Conservation (phyloP, 2,329 filamentous ascomycete genomes). For the Alternaria gansuensis region DNA sequence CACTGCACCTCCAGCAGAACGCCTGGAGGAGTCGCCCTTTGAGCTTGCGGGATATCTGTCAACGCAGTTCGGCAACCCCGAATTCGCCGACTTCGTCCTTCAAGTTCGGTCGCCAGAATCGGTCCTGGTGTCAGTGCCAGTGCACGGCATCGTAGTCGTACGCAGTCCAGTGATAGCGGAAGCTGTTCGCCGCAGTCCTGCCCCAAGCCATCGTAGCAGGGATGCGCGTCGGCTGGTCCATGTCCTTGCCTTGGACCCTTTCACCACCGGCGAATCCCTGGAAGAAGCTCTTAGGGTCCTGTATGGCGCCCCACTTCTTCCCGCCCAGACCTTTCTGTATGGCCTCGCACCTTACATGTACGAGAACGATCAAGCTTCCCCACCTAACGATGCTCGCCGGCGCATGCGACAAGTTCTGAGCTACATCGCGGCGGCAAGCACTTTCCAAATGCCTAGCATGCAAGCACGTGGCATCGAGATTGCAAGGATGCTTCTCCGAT, state of each 20-base stretch:
- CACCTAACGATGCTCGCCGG: slow-evolving; percentile 43
- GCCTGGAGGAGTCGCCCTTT: slow-evolving; percentile 39
- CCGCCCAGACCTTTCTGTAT: slow-evolving; percentile 39
- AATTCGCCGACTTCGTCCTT: slow-evolving; percentile 51
- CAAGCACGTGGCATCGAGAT: slow-evolving; percentile 67
- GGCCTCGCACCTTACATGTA: slow-evolving; percentile 42
- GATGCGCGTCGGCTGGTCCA: slow-evolving; percentile 41
- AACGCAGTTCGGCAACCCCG: slow-evolving; percentile 46
- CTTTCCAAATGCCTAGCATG: slow-evolving; percentile 66
- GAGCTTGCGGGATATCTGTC: slow-evolving; percentile 48
- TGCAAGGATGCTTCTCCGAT: slow-evolving; percentile 66
- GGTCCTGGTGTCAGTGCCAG: slow-evolving; percentile 44
- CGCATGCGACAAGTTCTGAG: slow-evolving; percentile 59
- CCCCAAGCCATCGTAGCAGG: slow-evolving; percentile 33
- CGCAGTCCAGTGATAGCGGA: slow-evolving; percentile 49
- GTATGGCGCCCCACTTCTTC: slow-evolving; percentile 49
- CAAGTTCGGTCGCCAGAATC: slow-evolving; percentile 45
- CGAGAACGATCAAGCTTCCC: slow-evolving; percentile 33
- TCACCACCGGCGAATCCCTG: slow-evolving; percentile 43
- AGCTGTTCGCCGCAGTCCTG: slow-evolving; percentile 36
- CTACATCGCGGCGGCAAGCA: slow-evolving; percentile 70
- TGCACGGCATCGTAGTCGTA: slow-evolving; percentile 49
- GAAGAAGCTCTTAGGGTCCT: slow-evolving; percentile 50
- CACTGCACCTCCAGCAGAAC: slow-evolving; percentile 20
- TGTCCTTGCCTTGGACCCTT: slow-evolving; percentile 40